These are phyloP conservation scores for Moesziomyces sp. DNA, from an alignment of 1,284 basidiomycete genomes.

Conservation along the genomic window DNA sequence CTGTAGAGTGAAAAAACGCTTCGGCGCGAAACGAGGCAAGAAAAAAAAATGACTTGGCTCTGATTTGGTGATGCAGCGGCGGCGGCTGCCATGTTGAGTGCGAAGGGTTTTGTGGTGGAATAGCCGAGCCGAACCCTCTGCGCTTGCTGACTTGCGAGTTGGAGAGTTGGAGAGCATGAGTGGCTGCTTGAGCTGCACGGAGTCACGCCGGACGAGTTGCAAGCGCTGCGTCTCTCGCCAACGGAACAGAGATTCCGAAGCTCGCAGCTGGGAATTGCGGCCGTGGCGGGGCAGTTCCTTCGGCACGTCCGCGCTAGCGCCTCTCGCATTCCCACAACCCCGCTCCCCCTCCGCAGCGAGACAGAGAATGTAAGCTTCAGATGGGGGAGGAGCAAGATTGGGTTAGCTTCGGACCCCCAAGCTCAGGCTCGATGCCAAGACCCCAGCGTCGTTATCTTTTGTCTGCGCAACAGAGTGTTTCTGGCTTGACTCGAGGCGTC, in stretches of 20 bases:
- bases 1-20: neutral
- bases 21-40: neutral
- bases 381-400: too few species aligned
- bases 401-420: too few species aligned
- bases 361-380: too few species aligned
- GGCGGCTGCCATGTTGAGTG: neutral
- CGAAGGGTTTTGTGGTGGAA: neutral
- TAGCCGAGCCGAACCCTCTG: neutral
- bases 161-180: too few species aligned
- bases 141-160: too few species aligned
- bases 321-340: too few species aligned
- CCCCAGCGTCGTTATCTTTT: too few species aligned
- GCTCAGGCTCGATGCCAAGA: too few species aligned
- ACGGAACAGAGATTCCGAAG: constrained; percentile 24
- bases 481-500: too few species aligned
- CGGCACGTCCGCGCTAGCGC: neutral
- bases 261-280: neutral
- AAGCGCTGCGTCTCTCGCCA: neutral
- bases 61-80: constrained; percentile 3
- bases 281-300: neutral
- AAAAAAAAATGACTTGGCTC: constrained; percentile 6
- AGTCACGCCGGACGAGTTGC: too few species aligned
- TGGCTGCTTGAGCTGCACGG: neutral
- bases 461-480: too few species aligned
- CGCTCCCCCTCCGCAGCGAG: too few species aligned